Base-by-base conservation (phyloP, 306 rosid genomes). In the Dicorynia guianensis region DNA sequence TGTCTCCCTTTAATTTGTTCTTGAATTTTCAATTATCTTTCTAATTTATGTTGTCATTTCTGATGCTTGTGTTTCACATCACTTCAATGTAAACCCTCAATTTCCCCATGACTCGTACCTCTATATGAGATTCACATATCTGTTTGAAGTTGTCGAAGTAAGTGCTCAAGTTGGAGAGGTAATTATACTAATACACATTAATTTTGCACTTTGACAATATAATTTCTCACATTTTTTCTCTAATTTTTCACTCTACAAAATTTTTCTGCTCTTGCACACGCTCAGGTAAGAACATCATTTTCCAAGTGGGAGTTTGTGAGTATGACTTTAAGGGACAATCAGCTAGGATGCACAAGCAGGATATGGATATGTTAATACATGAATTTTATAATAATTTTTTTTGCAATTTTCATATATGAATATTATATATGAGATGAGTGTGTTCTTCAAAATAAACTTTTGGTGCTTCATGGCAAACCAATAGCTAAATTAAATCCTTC, bases 51-150 rank as follows among this genome's bases (percentile, higher is more conserved):
- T 69, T 3, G 55, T 35, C 17, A 11, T 71, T 73, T 76, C 14
- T 67, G 76, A 81, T 76, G 53, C 59, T 71, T 56, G 14, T 12
- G 34, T 42, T 64, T 74, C 38, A 25, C 17, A 17, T 43, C 46
- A 63, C 18, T 69, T 48, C 53, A 39, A 50, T 19, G 18, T 56
- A 30, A n/a, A 30, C 6, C 8, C 11, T 43, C 17, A 7, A 47
- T 33, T 19, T 34, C 36, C 52, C 5, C 52, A 46, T 11, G 52
- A 46, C 52, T 46, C 14, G 46, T 40, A 46, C 0, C 10, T 46
- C n/a, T 46, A 1, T 46, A 1, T 46, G 13, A 12, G 15, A 46
- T 11, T 11, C 4, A 1, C 14, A 46, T 2, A 46, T 11, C 52
- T 8, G 52, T 6, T 6, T 6, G 9, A 44, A 44, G 49, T 11